These are phyloP conservation scores for Echinochloa phyllopogon DNA, from an alignment of 176 grass and related monocot genomes.

Conservation along the genomic window DNA sequence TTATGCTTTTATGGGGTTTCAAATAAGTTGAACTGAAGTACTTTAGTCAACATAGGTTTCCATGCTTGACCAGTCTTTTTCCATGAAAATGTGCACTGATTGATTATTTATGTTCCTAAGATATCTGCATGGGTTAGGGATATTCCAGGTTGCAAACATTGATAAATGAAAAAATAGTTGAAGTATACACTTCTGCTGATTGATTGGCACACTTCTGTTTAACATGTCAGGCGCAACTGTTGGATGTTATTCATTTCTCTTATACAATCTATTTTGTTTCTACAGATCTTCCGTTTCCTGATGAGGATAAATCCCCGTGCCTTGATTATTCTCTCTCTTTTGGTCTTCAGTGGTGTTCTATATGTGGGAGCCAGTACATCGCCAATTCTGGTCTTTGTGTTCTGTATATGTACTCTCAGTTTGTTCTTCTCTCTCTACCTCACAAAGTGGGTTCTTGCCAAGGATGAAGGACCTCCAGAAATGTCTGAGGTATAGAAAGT, in stretches of 20 bases:
- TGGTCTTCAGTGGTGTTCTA: conserved; percentile 77
- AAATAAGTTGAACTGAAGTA: conserved; percentile 23
- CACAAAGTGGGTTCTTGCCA: conserved; percentile 98
- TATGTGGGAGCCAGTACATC: conserved; percentile 92
- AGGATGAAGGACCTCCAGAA: conserved; percentile 98
- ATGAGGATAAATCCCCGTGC: conserved; percentile 87
- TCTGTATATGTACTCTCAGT: conserved; percentile 90
- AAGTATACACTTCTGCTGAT: background rate
- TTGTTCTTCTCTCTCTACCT: conserved; percentile 95
- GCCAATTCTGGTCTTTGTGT: conserved; percentile 93
- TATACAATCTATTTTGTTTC: conserved; percentile 27
- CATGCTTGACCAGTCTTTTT: background rate
- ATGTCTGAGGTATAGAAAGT: conserved; percentile 82
- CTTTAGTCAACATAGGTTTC: background rate
- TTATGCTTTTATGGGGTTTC: conserved; percentile 9
- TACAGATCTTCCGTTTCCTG: conserved; percentile 83
- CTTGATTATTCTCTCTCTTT: conserved; percentile 72
- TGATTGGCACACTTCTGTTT: conserved; percentile 9
- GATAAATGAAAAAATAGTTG: conserved; percentile 7
- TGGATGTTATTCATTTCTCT: background rate
- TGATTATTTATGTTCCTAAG: conserved; percentile 2
- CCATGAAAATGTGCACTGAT: background rate
- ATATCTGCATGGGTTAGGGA: conserved; percentile 14
- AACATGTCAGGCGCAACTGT: conserved; percentile 2
- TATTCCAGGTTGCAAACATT: background rate